Evolutionary conservation across 345 rosid species (phyloP).

Genomic region (Trapa incisa): DNA sequence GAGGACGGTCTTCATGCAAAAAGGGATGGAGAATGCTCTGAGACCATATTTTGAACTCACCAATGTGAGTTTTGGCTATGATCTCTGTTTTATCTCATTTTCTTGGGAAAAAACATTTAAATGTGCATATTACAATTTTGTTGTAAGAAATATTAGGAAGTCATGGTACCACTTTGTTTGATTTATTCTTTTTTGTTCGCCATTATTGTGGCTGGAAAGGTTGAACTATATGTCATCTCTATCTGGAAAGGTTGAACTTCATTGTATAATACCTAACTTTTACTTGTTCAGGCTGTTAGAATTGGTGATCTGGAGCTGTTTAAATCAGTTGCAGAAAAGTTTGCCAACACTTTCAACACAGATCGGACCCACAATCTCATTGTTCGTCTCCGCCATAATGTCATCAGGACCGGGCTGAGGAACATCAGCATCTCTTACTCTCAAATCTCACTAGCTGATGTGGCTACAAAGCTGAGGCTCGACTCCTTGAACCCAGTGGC

Average conservation of each 20-base stretch:
- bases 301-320: slow-evolving; percentile 91
- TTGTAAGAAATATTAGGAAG: not conserved
- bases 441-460: slow-evolving; percentile 51
- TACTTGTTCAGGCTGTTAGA: slow-evolving; percentile 50
- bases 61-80: slow-evolving; percentile 39
- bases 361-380: slow-evolving; percentile 63
- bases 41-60: slow-evolving; percentile 82
- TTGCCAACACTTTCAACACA: slow-evolving; percentile 45
- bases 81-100: not conserved
- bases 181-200: not conserved
- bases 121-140: not conserved
- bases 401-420: slow-evolving; percentile 65
- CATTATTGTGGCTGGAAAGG: not conserved
- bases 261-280: not conserved
- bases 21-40: slow-evolving; percentile 75
- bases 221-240: too few relatives aligned
- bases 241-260: too few relatives aligned
- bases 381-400: slow-evolving; percentile 69
- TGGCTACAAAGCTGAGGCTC: slow-evolving; percentile 45
- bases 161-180: not conserved
- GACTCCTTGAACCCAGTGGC: slow-evolving; percentile 57
- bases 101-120: not conserved
- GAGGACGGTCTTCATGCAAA: slow-evolving; percentile 71
- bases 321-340: slow-evolving; percentile 54
- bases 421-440: slow-evolving; percentile 74